Evolutionary conservation across 2,329 filamentous ascomycete species (phyloP).

Genomic region (Hortaea sp.): DNA sequence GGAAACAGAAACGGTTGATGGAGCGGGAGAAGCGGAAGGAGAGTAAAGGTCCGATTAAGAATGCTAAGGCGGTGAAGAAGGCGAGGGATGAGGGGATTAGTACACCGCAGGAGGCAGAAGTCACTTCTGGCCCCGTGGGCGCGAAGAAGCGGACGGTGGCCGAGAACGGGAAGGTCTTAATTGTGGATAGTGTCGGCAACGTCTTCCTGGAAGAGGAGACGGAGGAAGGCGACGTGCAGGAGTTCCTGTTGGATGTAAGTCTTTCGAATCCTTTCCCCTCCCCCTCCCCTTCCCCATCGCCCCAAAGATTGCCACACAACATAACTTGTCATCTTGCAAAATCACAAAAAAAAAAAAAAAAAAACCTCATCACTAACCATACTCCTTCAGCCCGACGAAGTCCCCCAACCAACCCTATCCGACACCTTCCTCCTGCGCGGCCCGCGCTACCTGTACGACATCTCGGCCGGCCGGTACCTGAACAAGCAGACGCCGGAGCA

Average conservation of each 20-base stretch:
- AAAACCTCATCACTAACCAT: neutral
- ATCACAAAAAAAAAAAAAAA: too few species aligned
- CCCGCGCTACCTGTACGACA: constrained; percentile 61
- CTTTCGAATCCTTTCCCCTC: neutral
- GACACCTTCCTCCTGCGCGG: constrained; percentile 77
- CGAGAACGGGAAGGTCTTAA: constrained; percentile 88
- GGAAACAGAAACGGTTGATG: constrained; percentile 78
- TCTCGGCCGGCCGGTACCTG: constrained; percentile 34
- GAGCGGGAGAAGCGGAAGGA: constrained; percentile 69
- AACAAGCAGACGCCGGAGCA: constrained; percentile 27
- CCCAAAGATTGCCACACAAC: neutral
- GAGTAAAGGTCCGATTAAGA: constrained; percentile 39
- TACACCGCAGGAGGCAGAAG: constrained; percentile 44
- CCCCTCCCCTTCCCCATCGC: neutral
- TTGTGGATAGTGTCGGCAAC: constrained; percentile 85
- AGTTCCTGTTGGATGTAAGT: constrained; percentile 82
- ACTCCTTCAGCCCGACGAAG: constrained; percentile 57
- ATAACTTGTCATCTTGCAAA: neutral
- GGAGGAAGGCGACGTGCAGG: constrained; percentile 71
- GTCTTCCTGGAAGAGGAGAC: constrained; percentile 91
- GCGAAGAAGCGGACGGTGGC: constrained; percentile 80
- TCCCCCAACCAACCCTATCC: constrained; percentile 62
- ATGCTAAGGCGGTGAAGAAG: constrained; percentile 40
- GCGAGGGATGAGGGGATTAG: constrained; percentile 39
- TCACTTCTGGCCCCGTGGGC: constrained; percentile 54